A percentile compares a stretch with the other conserved stretches of the same genome.
phyloP scores from a whole-genome alignment of 768 basidiomycete species.

The Paxillus rubicundulus region DNA sequence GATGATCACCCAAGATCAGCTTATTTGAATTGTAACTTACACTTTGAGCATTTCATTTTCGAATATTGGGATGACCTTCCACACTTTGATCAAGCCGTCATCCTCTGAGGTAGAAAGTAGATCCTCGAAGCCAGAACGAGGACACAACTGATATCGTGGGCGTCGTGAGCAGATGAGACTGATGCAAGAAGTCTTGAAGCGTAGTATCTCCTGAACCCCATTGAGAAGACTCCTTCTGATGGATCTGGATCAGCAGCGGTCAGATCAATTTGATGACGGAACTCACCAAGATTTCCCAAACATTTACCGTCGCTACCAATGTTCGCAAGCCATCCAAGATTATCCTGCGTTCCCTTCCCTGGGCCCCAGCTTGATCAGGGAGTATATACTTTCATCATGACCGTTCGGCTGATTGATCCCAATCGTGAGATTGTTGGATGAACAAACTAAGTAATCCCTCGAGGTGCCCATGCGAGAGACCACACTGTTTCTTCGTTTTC shows the following conservation, averaged over 20 bases:
- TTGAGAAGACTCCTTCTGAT: conserved; percentile 15
- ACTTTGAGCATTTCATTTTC: too few relatives aligned
- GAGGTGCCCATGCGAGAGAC: conserved; percentile 79
- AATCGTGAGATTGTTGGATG: conserved; percentile 81
- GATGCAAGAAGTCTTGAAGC: conserved; percentile 50
- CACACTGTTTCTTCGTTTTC: conserved; percentile 91
- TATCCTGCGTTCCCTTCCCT: conserved; percentile 35
- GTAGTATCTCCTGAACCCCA: conserved; percentile 6
- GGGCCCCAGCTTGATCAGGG: conserved; percentile 71
- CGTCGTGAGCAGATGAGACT: conserved; percentile 68
- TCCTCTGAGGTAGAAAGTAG: conserved; percentile 83
- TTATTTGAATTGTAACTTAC: too few relatives aligned
- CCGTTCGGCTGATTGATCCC: conserved; percentile 59
- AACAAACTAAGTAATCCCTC: conserved; percentile 80
- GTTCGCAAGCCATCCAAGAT: conserved; percentile 81
- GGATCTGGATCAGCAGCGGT: neutral
- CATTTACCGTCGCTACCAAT: conserved; percentile 82
- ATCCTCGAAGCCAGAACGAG: conserved; percentile 57
- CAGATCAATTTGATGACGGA: neutral
- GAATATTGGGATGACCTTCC: conserved; percentile 43
- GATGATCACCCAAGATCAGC: too few relatives aligned
- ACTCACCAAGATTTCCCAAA: conserved; percentile 75
- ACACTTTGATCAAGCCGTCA: conserved; percentile 78
- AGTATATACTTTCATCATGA: conserved; percentile 77
- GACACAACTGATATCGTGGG: conserved; percentile 88